Percentiles rank a stretch among this genome's conserved stretches.
phyloP scores from a whole-genome alignment of 2,329 filamentous ascomycete species.

The Epichloe aotearoae region DNA sequence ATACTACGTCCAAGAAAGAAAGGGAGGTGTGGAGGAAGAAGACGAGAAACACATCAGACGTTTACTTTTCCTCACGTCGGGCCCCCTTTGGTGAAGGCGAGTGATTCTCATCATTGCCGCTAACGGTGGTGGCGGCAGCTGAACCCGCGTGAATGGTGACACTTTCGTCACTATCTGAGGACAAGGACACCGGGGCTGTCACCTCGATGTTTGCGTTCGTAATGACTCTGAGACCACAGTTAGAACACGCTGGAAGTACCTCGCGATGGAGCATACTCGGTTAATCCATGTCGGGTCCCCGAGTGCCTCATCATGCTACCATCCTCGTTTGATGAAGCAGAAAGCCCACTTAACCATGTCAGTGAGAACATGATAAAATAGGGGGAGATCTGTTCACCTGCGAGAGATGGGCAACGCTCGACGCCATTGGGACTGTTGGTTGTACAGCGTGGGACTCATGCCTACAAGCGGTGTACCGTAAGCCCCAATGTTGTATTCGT shows the following conservation, averaged over 20 bases:
- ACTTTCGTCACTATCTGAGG: conserved; percentile 39
- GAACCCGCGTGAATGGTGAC: conserved; percentile 41
- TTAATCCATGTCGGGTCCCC: conserved; percentile 20
- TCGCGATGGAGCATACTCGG: conserved; percentile 21
- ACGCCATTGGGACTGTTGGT: conserved; percentile 24
- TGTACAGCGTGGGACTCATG: conserved; percentile 28
- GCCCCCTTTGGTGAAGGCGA: conserved; percentile 35
- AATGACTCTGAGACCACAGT: conserved; percentile 22
- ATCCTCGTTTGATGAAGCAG: conserved; percentile 18
- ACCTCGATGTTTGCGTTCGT: conserved; percentile 28
- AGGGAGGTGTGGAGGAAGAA: not conserved
- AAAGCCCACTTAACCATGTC: conserved; percentile 12
- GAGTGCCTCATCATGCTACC: conserved; percentile 16
- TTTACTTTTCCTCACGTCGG: conserved; percentile 17
- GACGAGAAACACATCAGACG: conserved; percentile 1
- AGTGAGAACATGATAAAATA: not conserved
- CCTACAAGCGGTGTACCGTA: conserved; percentile 51
- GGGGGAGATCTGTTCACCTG: conserved; percentile 15
- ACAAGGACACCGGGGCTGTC: conserved; percentile 24
- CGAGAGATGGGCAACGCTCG: conserved; percentile 18
- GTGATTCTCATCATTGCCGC: conserved; percentile 30
- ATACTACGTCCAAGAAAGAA: conserved; percentile 5
- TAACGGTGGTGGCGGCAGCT: conserved; percentile 20
- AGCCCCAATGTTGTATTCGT: conserved; percentile 76
- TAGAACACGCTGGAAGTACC: conserved; percentile 18